Percentiles rank a stretch among this genome's conserved stretches.
These are phyloP conservation scores for Trifolium fragiferum DNA, from an alignment of 306 rosid species.

Conservation along the genomic window DNA sequence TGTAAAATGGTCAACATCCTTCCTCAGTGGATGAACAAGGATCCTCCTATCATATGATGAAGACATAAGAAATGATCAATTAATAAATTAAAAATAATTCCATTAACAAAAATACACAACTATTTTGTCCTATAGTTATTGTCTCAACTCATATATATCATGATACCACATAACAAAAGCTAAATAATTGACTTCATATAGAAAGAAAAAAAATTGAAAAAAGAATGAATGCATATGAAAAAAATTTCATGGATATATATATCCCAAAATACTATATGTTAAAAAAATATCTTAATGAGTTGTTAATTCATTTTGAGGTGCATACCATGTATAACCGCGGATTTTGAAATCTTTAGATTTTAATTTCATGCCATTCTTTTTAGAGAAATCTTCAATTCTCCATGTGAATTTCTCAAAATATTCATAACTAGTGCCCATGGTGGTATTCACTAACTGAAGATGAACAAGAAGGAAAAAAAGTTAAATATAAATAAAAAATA, in stretches of 20 bases:
- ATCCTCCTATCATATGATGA: constrained; percentile 44
- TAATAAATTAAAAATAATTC: background rate
- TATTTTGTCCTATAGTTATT: constrained; percentile 12
- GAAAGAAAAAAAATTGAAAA: too few species aligned
- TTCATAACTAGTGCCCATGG: constrained; percentile 16
- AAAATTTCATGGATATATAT: background rate
- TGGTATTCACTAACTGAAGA: background rate
- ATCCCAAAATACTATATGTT: background rate
- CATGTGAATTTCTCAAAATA: constrained; percentile 46
- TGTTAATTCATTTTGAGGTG: background rate
- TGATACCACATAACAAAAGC: background rate
- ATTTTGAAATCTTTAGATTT: constrained; percentile 38
- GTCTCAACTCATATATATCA: background rate
- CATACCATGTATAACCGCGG: constrained; percentile 40
- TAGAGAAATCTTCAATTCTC: constrained; percentile 47
- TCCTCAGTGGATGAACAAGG: constrained; percentile 42
- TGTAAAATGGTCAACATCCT: constrained; percentile 43
- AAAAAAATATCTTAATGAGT: too few species aligned
- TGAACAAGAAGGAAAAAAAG: background rate
- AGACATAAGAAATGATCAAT: background rate
- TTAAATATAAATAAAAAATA: background rate
- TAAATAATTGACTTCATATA: background rate
- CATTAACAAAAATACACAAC: background rate
- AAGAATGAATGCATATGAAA: too few species aligned
- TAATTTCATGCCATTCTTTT: constrained; percentile 28